Base-by-base conservation (phyloP, 345 rosid species). In the Moringa oleifera region DNA sequence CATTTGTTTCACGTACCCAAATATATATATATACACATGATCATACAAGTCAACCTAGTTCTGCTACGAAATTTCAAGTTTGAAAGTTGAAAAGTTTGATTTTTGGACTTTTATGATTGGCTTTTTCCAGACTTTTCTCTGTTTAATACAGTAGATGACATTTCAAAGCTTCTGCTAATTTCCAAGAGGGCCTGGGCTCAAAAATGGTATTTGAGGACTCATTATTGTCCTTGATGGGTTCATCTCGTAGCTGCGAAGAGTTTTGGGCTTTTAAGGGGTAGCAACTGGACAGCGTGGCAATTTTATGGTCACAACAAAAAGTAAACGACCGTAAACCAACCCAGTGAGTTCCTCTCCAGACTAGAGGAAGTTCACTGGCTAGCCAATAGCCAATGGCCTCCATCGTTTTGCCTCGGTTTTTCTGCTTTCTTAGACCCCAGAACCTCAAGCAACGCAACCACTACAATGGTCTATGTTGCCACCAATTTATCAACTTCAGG, bases 261-360 rank as follows among this genome's bases (percentile, higher is more conserved):
- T 41, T 41, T 9, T 41, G 47, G 47, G 47, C 47, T 41, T 41
- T 33, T 15, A 57, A 63, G 55, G 64, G 47, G 53, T 20, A 51
- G 53, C 47, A 31, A 62, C 46, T 66, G 23, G 47, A 31, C 63
- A 55, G 68, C 83, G 85, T 81, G 86, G 83, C 86, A 62, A 57
- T 45, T 33, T 65, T 62, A 19, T 64, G 68, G 79, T 67, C 85
- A 71, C 74, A 33, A 33, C 37, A 5, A 11, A 33, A 33, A 33
- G 11, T 33, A 33, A n/a, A 33, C 37, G 37, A 33, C n/a, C n/a
- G n/a, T 33, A 4, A 33, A 33, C 37, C 5, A 33, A 11, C 37
- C n/a, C n/a, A n/a, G 11, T 33, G 37, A 33, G 37, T 33, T n/a
- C n/a, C n/a, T n/a, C 59, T 63, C 68, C 56, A 57, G 60, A 50